These are phyloP conservation scores for Aspergillus heteromorphus DNA, from an alignment of 495 filamentous ascomycete genomes.

Conservation along the genomic window DNA sequence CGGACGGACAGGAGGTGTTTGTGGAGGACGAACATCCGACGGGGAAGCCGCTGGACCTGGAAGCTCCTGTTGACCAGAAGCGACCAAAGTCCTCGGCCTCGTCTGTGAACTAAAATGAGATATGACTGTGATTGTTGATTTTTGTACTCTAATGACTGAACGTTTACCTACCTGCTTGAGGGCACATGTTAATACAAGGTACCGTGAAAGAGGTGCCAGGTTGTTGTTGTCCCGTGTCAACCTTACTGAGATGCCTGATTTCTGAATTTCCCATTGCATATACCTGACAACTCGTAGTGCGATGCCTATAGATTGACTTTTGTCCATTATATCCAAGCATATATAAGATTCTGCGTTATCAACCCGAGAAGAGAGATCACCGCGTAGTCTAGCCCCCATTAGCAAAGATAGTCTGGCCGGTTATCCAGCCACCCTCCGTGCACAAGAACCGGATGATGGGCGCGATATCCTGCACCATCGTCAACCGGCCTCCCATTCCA, in stretches of 20 bases:
- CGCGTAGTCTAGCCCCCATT: constrained; percentile 38
- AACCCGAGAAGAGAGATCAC: constrained; percentile 4
- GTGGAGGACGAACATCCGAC: constrained; percentile 8
- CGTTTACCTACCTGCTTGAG: neutral
- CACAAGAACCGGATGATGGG: constrained; percentile 34
- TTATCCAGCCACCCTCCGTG: constrained; percentile 34
- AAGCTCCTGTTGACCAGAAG: constrained; percentile 10
- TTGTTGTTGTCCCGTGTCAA: neutral
- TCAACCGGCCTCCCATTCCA: constrained; percentile 30
- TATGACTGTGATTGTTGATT: neutral
- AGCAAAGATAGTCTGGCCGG: constrained; percentile 38
- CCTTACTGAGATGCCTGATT: too few species aligned
- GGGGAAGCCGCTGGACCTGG: constrained; percentile 4
- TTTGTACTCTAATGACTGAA: neutral
- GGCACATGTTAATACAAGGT: neutral
- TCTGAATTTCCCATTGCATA: too few species aligned
- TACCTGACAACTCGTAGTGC: too few species aligned
- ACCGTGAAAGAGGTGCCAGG: neutral
- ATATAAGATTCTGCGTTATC: too few species aligned
- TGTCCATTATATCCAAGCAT: too few species aligned
- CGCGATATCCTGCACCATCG: constrained; percentile 29
- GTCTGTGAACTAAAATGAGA: constrained; percentile 8
- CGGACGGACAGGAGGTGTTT: constrained; percentile 35
- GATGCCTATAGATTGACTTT: too few species aligned
- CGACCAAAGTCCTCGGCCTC: constrained; percentile 9